phyloP scores from a whole-genome alignment of 176 grass and related monocot species.

The Hyparrhenia diplandra region DNA sequence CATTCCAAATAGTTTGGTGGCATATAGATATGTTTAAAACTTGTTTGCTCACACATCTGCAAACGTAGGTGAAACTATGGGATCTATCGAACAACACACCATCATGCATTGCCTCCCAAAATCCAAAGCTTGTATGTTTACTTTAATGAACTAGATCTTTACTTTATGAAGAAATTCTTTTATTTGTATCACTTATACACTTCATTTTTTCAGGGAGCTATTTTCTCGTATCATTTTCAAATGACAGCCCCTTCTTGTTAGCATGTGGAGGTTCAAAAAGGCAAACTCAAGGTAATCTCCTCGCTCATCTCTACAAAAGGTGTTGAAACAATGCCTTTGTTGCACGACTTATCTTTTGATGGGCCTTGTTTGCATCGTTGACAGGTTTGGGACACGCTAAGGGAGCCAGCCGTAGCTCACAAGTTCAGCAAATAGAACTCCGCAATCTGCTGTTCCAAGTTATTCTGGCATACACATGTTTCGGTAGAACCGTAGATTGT shows the following conservation, averaged over 20 bases:
- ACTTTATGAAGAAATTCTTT: background rate
- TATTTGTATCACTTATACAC: background rate
- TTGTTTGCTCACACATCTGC: slow-evolving; percentile 2
- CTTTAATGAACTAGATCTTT: background rate
- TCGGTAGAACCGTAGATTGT: slow-evolving; percentile 20
- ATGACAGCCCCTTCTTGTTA: slow-evolving; percentile 58
- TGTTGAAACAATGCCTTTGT: background rate
- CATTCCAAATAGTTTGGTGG: background rate
- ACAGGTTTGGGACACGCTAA: slow-evolving; percentile 59
- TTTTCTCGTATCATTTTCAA: slow-evolving; percentile 64
- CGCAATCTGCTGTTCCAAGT: background rate
- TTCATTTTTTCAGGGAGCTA: slow-evolving; percentile 47
- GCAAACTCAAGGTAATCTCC: slow-evolving; percentile 49
- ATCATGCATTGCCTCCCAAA: slow-evolving; percentile 50
- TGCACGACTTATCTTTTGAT: background rate
- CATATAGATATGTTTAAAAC: background rate
- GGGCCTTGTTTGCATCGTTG: background rate
- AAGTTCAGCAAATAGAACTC: slow-evolving; percentile 41
- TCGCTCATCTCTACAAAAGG: background rate
- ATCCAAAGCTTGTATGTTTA: slow-evolving; percentile 49
- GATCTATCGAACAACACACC: slow-evolving; percentile 59
- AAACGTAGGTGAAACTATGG: slow-evolving; percentile 65
- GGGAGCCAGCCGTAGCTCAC: slow-evolving; percentile 32
- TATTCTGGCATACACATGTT: background rate
- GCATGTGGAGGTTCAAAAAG: slow-evolving; percentile 69